Evolutionary conservation across 2,329 filamentous ascomycete species (phyloP), one percentile per base, ranked within the genome.

Genomic region (Penicillium paneum): DNA sequence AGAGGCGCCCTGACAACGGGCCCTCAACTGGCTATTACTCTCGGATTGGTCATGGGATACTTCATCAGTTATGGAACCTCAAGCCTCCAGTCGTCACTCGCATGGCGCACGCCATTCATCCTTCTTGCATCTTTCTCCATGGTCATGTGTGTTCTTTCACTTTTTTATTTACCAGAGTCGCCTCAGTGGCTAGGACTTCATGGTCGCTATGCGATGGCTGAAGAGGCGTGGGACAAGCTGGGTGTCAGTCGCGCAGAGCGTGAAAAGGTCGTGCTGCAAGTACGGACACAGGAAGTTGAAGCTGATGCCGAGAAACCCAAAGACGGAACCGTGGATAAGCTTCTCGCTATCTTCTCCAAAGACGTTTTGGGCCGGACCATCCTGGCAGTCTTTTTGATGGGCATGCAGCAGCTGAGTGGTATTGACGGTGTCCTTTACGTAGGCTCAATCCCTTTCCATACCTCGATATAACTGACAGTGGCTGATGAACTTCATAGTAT

Each of bases 391-490:
- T 85, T 85, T 56, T 67, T 85, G 49, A 78, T 86, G 65, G 78
- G 75, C 1, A 83, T 85, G 76, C 77, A 83, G 31, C 84, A 87
- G 60, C 70, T 86, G 0, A 81, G 76, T 28, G 83, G 84, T 0
- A 86, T 87, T 46, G 84, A 87, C 58, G 84, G 81, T 0, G 78
- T 87, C 5, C 74, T 85, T 24, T 86, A 84, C 54, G 81, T 83
- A 64, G 8, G 24, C 3, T 15, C 5, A 6, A 17, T 3, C 5
- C 21, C 26, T 12, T 17, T 8, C 17, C 24, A 36, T 11, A 7
- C 7, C 13, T 26, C 7, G 10, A 1, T 26, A n/a, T 2, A 11
- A 47, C 15, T 19, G 4, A 42, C 4, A 32, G 6, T 12, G 7
- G 12, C 42, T 47, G 10, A 47, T 7, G 11, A 32, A 46, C 3